These are phyloP conservation scores for Leccinum fuscescens DNA, from an alignment of 1,284 basidiomycete species.

Conservation along the genomic window DNA sequence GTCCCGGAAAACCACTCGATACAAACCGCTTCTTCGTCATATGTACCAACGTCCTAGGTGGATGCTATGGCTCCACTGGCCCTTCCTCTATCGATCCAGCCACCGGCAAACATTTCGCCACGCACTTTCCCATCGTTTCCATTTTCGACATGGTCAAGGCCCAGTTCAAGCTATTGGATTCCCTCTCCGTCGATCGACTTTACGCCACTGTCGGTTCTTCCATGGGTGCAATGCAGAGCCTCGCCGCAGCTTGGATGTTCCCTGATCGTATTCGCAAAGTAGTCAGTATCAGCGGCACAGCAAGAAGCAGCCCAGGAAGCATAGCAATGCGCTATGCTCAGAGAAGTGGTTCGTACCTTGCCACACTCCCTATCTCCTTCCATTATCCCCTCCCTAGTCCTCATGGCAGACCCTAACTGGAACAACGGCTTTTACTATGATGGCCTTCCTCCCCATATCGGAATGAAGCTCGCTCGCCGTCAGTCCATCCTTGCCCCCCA, in stretches of 20 bases:
- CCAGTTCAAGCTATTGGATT: constrained; percentile 86
- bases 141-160: constrained; percentile 97
- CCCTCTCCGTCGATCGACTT: constrained; percentile 80
- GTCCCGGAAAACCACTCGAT: constrained; percentile 91
- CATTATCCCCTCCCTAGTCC: constrained; percentile 52
- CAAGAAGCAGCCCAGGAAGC: constrained; percentile 85
- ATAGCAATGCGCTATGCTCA: constrained; percentile 97
- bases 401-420: constrained; percentile 99
- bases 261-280: constrained; percentile 87
- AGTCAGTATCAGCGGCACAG: constrained; percentile 93
- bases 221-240: constrained; percentile 98
- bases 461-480: constrained; percentile 98
- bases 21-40: constrained; percentile 92
- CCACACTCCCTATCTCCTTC: background rate
- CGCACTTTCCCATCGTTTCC: constrained; percentile 87
- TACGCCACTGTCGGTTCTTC: constrained; percentile 93
- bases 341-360: constrained; percentile 70
- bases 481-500: constrained; percentile 34
- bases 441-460: constrained; percentile 89
- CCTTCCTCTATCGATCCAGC: constrained; percentile 78
- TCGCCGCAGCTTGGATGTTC: constrained; percentile 93
- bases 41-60: constrained; percentile 96
- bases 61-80: constrained; percentile 96
- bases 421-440: constrained; percentile 99
- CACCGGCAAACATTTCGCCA: constrained; percentile 78